These are phyloP conservation scores for Saccharomycopsis sp. DNA, from an alignment of 805 yeast genomes.

Conservation along the genomic window DNA sequence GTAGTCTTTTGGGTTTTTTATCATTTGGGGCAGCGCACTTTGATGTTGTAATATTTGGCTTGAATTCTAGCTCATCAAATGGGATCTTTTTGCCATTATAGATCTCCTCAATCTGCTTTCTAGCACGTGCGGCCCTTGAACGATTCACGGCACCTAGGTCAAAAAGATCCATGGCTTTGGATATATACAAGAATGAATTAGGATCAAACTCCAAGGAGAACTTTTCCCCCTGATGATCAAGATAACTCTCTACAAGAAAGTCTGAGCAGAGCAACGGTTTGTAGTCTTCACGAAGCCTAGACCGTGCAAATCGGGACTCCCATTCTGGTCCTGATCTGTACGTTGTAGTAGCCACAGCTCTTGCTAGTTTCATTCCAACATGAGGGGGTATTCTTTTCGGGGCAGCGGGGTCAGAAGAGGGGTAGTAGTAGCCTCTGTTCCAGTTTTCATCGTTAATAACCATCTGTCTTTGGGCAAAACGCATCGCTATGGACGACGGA, in stretches of 20 bases:
- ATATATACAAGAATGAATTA: slow-evolving; percentile 77
- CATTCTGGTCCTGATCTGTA: slow-evolving; percentile 96
- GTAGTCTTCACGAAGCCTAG: slow-evolving; percentile 69
- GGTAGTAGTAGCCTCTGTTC: slow-evolving; percentile 86
- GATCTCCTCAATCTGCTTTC: slow-evolving; percentile 33
- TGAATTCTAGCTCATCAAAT: slow-evolving; percentile 23
- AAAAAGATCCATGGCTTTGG: slow-evolving; percentile 92
- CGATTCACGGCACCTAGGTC: slow-evolving; percentile 58
- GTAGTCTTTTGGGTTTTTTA: slow-evolving; percentile 40
- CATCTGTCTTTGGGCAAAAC: slow-evolving; percentile 89
- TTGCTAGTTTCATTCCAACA: slow-evolving; percentile 87
- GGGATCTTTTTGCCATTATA: slow-evolving; percentile 27
- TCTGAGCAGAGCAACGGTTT: slow-evolving; percentile 92
- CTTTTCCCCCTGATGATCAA: slow-evolving; percentile 94
- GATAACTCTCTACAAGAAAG: slow-evolving; percentile 82
- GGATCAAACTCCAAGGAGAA: slow-evolving; percentile 89
- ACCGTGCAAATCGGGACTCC: slow-evolving; percentile 88
- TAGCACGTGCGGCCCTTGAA: slow-evolving; percentile 34
- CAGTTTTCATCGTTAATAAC: slow-evolving; percentile 93
- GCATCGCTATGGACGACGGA: slow-evolving; percentile 88
- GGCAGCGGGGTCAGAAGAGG: slow-evolving; percentile 25
- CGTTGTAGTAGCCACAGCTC: slow-evolving; percentile 91
- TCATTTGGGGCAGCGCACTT: neutral
- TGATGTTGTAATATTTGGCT: neutral
- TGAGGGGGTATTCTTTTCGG: slow-evolving; percentile 69